Evolutionary conservation across 768 basidiomycete species (phyloP).

Genomic region (Mycena albidolilacea): DNA sequence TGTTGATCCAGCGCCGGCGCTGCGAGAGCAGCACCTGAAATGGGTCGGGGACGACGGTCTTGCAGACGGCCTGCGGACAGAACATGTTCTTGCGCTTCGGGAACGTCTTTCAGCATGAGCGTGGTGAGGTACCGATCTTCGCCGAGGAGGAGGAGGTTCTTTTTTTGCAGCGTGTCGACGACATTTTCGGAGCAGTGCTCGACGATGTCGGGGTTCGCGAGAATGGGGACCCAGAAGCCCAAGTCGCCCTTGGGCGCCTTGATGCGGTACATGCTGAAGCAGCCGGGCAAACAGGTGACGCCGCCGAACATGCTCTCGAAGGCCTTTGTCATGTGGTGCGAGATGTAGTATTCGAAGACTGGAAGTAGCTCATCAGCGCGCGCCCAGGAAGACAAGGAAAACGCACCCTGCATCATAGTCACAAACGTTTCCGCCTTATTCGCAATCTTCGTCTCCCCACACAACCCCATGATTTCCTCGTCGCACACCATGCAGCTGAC

Average conservation of each 20-base stretch:
- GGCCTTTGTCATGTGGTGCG: slow-evolving; percentile 98
- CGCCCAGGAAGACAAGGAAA: neutral
- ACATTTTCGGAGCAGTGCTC: slow-evolving; percentile 99
- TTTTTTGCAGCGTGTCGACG: slow-evolving; percentile 99
- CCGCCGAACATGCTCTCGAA: slow-evolving; percentile 99
- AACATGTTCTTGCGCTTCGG: slow-evolving; percentile 99
- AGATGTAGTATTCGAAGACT: slow-evolving; percentile 99
- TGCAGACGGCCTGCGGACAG: slow-evolving; percentile 98
- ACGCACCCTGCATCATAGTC: slow-evolving; percentile 99
- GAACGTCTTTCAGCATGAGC: slow-evolving; percentile 98
- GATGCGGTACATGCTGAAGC: slow-evolving; percentile 99
- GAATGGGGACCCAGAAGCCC: slow-evolving; percentile 98
- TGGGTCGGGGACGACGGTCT: slow-evolving; percentile 97
- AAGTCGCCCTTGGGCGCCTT: slow-evolving; percentile 97
- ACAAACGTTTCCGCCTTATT: slow-evolving; percentile 99
- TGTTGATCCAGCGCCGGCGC: slow-evolving; percentile 99
- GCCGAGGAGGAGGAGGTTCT: slow-evolving; percentile 96
- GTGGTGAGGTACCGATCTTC: slow-evolving; percentile 99
- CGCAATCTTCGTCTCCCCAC: slow-evolving; percentile 99
- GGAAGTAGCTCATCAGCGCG: neutral
- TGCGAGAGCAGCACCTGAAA: slow-evolving; percentile 95
- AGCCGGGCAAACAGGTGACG: slow-evolving; percentile 99
- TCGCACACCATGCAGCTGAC: slow-evolving; percentile 97
- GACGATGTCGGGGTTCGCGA: slow-evolving; percentile 98
- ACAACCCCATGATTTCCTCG: slow-evolving; percentile 98